Evolutionary conservation across 257 asterid species (phyloP).

Genomic region (Penstemon eatonii): DNA sequence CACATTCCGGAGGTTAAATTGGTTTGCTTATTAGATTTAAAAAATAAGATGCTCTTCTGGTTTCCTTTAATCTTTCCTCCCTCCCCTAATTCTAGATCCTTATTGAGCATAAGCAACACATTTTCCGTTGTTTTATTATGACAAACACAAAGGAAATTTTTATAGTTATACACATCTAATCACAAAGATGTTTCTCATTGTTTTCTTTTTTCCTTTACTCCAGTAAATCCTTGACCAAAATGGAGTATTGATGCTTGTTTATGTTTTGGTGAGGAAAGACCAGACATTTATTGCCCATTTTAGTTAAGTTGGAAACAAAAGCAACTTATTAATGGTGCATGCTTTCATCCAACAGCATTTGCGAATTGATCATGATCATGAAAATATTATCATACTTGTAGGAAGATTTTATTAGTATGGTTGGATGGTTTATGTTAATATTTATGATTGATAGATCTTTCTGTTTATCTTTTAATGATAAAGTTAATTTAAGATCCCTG

Average conservation of each 20-base stretch:
- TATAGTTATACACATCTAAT: too few species aligned
- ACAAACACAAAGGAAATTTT: too few species aligned
- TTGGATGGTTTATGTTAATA: background rate
- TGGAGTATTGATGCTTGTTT: conserved; percentile 7
- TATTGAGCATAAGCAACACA: too few species aligned
- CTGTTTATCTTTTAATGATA: conserved; percentile 14
- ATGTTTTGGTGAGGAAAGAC: background rate
- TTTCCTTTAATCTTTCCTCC: too few species aligned
- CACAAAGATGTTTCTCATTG: background rate
- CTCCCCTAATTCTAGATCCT: too few species aligned
- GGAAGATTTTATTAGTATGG: conserved; percentile 12
- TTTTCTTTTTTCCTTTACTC: background rate
- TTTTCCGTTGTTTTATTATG: too few species aligned
- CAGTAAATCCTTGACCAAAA: background rate
- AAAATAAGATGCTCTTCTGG: too few species aligned
- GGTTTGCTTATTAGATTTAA: too few species aligned
- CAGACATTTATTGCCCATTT: background rate
- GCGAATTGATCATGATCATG: background rate
- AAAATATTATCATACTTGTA: conserved; percentile 2
- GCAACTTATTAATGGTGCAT: background rate
- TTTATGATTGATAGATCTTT: conserved; percentile 7
- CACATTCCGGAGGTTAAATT: background rate
- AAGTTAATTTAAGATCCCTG: conserved; percentile 31
- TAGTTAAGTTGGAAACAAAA: background rate
- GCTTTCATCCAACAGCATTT: conserved; percentile 9